Base-by-base conservation (phyloP, 768 basidiomycete species). In the Paxillus rubicundulus region DNA sequence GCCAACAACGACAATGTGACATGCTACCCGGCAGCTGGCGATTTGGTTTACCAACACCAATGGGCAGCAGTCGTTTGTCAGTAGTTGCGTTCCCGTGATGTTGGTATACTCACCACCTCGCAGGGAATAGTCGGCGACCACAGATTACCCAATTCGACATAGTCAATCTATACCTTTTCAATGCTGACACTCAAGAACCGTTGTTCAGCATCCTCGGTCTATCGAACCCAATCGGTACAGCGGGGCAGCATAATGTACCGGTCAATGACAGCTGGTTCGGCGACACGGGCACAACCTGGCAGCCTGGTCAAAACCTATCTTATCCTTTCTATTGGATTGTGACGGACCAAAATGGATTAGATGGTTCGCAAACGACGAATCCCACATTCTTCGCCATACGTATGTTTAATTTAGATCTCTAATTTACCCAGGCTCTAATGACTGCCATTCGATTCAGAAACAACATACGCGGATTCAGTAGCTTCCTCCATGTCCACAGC, bases 251-350 rank as follows among this genome's bases (percentile, higher is more conserved):
- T 39, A 75, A 72, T 28, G 69, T 81, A 2, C 80, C 75, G 32
- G 86, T 88, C 40, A 78, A 92, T 63, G 92, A 94, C 66, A 64
- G 74, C 14, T 92, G 88, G 89, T 92, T 82, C 68, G 87, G 86
- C 28, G 33, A 59, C 1, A 67, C 76, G 21, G 87, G 84, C 27
- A 48, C 64, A 28, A 58, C 68, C 2, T 85, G 78, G 72, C 67
- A 64, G 49, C 64, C 77, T 42, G 79, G 79, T 38, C 60, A 70
- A 16, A 80, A 85, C 55, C 70, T 80, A 44, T 72, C 80, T 9
- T 91, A 81, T 70, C 84, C 86, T 0, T 93, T 81, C 61, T 92
- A 78, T 70, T 95, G 86, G 79, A 76, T 91, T 47, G 76, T 95
- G 59, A 85, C 84, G n/a, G 77, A 81, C 44, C 78, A 82, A 56